phyloP scores from a whole-genome alignment of 1,284 basidiomycete genomes.

The Ustilago sp. region DNA sequence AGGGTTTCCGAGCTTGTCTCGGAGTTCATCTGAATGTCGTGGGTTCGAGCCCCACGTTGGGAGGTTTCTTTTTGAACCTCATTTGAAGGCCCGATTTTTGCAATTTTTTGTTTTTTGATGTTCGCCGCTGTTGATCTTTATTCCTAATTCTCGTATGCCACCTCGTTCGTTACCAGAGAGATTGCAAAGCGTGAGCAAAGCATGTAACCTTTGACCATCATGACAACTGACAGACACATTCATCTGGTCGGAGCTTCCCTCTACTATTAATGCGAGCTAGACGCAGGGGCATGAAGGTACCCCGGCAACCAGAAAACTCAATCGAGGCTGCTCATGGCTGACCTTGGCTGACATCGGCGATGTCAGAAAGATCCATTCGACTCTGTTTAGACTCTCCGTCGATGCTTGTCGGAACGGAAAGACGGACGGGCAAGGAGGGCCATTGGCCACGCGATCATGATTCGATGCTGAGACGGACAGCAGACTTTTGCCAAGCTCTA shows the following conservation, averaged over 20 bases:
- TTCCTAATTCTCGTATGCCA: background rate
- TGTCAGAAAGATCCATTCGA: background rate
- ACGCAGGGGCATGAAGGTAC: too few relatives aligned
- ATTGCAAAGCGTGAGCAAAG: too few relatives aligned
- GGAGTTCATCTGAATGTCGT: slow-evolving; percentile 65
- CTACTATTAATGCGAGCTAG: too few relatives aligned
- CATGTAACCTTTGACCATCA: too few relatives aligned
- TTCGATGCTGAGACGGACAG: background rate
- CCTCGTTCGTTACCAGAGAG: background rate
- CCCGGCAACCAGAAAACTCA: too few relatives aligned
- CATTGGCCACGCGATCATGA: background rate
- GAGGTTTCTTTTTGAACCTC: slow-evolving; percentile 44
- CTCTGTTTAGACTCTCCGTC: background rate
- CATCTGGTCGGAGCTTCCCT: too few relatives aligned
- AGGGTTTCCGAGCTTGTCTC: slow-evolving; percentile 47
- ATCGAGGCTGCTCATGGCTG: background rate
- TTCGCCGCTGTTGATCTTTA: background rate
- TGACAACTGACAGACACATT: too few relatives aligned
- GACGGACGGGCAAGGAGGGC: background rate
- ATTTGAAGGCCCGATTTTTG: background rate
- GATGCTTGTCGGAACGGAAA: slow-evolving; percentile 5
- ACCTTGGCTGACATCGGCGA: background rate
- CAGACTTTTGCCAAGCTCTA: slow-evolving; percentile 1
- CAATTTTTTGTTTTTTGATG: background rate
- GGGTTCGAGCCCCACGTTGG: slow-evolving; percentile 69